Percentiles rank a stretch among this genome's conserved stretches.
Evolutionary conservation across 1,284 basidiomycete genomes (phyloP).

Genomic region (Waitea zeae): DNA sequence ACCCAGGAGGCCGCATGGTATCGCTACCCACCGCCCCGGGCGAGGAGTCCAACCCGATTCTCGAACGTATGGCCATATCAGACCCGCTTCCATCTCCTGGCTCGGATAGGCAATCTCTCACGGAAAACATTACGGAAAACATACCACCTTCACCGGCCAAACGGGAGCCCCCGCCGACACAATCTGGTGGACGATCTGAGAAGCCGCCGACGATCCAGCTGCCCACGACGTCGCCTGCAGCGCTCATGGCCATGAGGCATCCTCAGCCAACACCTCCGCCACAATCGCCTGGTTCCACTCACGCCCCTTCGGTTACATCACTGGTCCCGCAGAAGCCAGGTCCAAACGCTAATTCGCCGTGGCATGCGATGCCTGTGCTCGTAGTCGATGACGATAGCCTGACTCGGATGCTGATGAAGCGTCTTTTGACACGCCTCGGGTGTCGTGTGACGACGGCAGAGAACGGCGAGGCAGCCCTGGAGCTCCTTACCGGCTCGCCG

Average conservation of each 20-base stretch:
- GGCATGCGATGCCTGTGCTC: conserved; percentile 36
- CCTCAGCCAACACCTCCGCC: background rate
- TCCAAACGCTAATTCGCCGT: too few relatives aligned
- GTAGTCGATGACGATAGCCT: conserved; percentile 70
- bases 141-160: too few relatives aligned
- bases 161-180: background rate
- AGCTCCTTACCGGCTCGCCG: conserved; percentile 40
- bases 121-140: too few relatives aligned
- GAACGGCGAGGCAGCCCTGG: conserved; percentile 71
- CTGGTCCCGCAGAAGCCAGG: too few relatives aligned
- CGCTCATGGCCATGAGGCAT: background rate
- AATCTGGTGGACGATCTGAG: too few relatives aligned
- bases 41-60: background rate
- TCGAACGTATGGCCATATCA: too few relatives aligned
- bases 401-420: conserved; percentile 69
- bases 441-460: conserved; percentile 68
- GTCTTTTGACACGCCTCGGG: conserved; percentile 68
- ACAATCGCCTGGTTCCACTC: background rate
- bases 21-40: background rate
- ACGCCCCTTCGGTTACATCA: too few relatives aligned
- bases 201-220: background rate
- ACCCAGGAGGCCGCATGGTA: too few relatives aligned
- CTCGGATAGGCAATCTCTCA: too few relatives aligned
- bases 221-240: background rate
- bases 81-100: too few relatives aligned